Conservation (phyloP, 768 basidiomycete genomes). For the Dioszegia hungarica region DNA sequence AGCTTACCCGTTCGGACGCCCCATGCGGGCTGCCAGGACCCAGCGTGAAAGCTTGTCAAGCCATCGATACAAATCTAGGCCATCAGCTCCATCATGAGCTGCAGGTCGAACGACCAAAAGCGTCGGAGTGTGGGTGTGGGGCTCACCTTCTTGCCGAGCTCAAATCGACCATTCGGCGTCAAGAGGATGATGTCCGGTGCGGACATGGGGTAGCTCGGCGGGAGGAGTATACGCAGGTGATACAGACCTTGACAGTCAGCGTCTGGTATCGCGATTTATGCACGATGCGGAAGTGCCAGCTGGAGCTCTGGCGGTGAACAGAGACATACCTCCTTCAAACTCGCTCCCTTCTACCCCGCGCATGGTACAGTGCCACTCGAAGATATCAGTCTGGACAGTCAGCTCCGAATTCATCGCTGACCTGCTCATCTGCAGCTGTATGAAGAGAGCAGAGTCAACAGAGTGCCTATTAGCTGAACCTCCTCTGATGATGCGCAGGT, state of each 20-base stretch:
- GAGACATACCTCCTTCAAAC: constrained; percentile 77
- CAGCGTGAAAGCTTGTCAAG: constrained; percentile 65
- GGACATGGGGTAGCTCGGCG: constrained; percentile 92
- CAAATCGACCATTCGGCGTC: constrained; percentile 95
- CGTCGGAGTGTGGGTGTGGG: neutral
- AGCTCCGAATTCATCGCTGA: too few relatives aligned
- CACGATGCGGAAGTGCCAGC: too few relatives aligned
- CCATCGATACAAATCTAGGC: constrained; percentile 48
- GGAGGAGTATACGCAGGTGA: constrained; percentile 83
- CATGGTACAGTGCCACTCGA: constrained; percentile 97
- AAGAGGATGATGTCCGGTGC: constrained; percentile 94
- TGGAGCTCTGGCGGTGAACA: too few relatives aligned
- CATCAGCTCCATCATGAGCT: neutral
- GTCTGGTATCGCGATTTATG: too few relatives aligned
- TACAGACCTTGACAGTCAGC: constrained; percentile 56
- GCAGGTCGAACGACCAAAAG: neutral
- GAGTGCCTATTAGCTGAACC: too few relatives aligned
- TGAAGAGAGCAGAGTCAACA: too few relatives aligned
- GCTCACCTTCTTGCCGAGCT: constrained; percentile 85
- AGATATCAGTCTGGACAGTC: constrained; percentile 33
- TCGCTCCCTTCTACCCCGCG: constrained; percentile 82
- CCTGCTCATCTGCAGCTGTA: too few relatives aligned
- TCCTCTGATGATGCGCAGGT: too few relatives aligned
- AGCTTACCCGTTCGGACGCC: constrained; percentile 74
- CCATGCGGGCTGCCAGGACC: constrained; percentile 98